Evolutionary conservation across 495 filamentous ascomycete genomes (phyloP).

Genomic region (Daldinia bambusicola): DNA sequence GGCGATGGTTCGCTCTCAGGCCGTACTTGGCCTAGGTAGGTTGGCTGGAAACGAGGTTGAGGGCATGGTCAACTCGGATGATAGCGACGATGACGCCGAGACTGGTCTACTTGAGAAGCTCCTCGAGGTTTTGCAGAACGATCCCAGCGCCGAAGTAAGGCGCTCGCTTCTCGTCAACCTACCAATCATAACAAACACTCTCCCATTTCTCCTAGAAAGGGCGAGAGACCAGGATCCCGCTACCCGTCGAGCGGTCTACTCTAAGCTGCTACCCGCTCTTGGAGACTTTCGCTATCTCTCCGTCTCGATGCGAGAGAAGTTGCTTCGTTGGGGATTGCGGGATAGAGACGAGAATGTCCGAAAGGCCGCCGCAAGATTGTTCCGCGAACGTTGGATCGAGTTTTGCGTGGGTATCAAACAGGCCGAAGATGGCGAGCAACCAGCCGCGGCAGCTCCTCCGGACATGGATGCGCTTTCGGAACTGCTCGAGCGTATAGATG

Average conservation of each 20-base stretch:
- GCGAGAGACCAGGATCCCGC: conserved; percentile 87
- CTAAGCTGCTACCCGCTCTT: conserved; percentile 84
- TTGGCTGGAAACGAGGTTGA: conserved; percentile 84
- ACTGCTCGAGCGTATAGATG: conserved; percentile 91
- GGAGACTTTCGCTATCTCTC: conserved; percentile 97
- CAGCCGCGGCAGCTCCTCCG: conserved; percentile 65
- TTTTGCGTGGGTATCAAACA: conserved; percentile 79
- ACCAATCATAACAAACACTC: conserved; percentile 78
- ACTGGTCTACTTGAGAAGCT: conserved; percentile 79
- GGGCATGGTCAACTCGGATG: conserved; percentile 74
- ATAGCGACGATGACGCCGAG: conserved; percentile 66
- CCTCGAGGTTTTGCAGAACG: conserved; percentile 92
- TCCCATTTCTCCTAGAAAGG: conserved; percentile 92
- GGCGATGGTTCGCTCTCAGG: conserved; percentile 88
- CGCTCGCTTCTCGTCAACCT: conserved; percentile 89
- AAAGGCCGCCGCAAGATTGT: conserved; percentile 88
- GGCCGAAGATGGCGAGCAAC: conserved; percentile 57
- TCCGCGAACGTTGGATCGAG: conserved; percentile 95
- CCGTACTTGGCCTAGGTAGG: conserved; percentile 87
- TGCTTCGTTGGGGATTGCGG: conserved; percentile 93
- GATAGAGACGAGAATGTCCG: conserved; percentile 95
- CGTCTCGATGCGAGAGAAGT: conserved; percentile 93
- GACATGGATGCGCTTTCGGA: conserved; percentile 83
- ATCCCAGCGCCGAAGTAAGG: conserved; percentile 91
- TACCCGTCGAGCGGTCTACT: conserved; percentile 87